Conservation (phyloP, 345 rosid species). For the Arabidopsis arenosa region DNA sequence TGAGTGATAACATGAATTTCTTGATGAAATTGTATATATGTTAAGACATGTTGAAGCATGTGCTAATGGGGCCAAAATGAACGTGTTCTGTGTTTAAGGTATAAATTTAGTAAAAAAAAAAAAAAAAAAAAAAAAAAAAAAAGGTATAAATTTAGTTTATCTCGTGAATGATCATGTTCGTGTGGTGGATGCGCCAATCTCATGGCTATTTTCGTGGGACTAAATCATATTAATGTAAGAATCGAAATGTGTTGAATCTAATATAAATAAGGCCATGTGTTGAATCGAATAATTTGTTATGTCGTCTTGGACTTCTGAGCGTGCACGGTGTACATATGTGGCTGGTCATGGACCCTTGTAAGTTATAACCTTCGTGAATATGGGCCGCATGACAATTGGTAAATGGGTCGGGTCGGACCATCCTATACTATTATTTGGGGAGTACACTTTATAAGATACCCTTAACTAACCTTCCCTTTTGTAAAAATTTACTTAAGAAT, state of each 20-base stretch:
- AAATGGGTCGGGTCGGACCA: neutral
- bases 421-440: too few relatives aligned
- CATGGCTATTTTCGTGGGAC: neutral
- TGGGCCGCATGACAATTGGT: neutral
- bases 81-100: conserved; percentile 20
- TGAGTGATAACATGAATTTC: conserved; percentile 17
- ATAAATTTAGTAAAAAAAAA: neutral
- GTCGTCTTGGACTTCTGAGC: neutral
- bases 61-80: conserved; percentile 26
- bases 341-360: neutral
- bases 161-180: conserved; percentile 15
- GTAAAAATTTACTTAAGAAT: too few relatives aligned
- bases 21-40: neutral
- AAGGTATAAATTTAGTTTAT: conserved; percentile 2
- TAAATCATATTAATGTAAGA: neutral
- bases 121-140: too few relatives aligned
- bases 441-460: too few relatives aligned
- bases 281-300: conserved; percentile 4
- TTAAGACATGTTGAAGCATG: conserved; percentile 26
- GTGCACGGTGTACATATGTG: neutral
- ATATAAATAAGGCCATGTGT: neutral
- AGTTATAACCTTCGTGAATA: neutral
- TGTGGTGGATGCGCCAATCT: conserved; percentile 10
- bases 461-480: too few relatives aligned
- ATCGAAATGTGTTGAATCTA: neutral